Evolutionary conservation across 208 protist genomes (phyloP).

Genomic region (Trypanosoma congolense): DNA sequence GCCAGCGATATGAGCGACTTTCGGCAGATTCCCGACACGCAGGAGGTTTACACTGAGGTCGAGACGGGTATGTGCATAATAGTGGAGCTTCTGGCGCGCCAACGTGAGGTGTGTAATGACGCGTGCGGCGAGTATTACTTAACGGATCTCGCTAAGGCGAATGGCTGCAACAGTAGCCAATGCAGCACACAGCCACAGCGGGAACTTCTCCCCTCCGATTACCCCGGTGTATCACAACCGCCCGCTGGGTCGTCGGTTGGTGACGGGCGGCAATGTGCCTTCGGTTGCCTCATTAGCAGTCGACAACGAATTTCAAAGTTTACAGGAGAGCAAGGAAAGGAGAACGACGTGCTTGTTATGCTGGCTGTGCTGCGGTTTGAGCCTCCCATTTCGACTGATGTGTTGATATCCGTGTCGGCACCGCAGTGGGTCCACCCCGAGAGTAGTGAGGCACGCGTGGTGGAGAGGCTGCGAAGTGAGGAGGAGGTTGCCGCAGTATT

Average conservation of each 20-base stretch:
- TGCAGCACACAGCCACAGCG: constrained; percentile 4
- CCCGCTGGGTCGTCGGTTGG: constrained; percentile 2
- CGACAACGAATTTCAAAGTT: constrained; percentile 69
- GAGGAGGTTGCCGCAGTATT: constrained; percentile 36
- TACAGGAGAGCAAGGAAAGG: constrained; percentile 53
- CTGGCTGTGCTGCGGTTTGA: constrained; percentile 52
- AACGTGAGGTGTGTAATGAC: constrained; percentile 33
- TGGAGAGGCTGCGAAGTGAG: constrained; percentile 33
- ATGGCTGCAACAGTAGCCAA: constrained; percentile 31
- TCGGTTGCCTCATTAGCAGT: constrained; percentile 40
- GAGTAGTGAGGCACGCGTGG: constrained; percentile 51
- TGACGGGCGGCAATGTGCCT: constrained; percentile 29
- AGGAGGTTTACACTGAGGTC: constrained; percentile 64
- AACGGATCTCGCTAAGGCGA: constrained; percentile 54
- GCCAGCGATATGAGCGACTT: constrained; percentile 60
- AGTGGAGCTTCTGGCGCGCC: constrained; percentile 60
- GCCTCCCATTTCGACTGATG: constrained; percentile 54
- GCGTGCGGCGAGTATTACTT: constrained; percentile 57
- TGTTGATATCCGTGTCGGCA: constrained; percentile 59
- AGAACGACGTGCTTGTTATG: constrained; percentile 60
- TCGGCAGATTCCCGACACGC: constrained; percentile 71
- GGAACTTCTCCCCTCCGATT: constrained; percentile 22
- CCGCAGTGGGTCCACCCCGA: constrained; percentile 41
- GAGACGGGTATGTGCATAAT: constrained; percentile 56
- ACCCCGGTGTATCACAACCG: constrained; percentile 32